phyloP scores from a whole-genome alignment of 2,329 filamentous ascomycete species.

The Xylaria sp. region DNA sequence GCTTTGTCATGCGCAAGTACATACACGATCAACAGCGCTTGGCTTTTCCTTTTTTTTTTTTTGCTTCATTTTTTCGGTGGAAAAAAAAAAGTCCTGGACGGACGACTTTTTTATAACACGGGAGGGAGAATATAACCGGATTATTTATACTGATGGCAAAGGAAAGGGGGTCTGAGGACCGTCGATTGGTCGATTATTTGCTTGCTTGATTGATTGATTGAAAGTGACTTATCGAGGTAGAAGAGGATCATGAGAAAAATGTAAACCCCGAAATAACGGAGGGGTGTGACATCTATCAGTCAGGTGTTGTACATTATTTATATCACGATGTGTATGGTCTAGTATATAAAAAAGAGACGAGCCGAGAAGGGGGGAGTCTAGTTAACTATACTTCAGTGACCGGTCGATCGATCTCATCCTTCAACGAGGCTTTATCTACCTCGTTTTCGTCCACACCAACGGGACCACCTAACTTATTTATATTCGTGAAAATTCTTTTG shows the following conservation, averaged over 20 bases:
- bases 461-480: not conserved
- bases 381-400: conserved; percentile 12
- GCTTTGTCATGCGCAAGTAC: conserved; percentile 13
- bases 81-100: conserved; percentile 6
- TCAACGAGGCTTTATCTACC: not conserved
- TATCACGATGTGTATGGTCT: conserved; percentile 18
- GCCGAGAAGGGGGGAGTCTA: conserved; percentile 6
- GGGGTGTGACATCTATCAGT: conserved; percentile 5
- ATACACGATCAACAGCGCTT: conserved; percentile 24
- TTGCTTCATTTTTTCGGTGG: not conserved
- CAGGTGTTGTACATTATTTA: conserved; percentile 20
- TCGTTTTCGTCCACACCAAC: not conserved
- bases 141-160: not conserved
- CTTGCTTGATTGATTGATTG: not conserved
- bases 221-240: not conserved
- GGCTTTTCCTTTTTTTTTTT: conserved; percentile 12
- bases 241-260: no score
- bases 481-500: no score
- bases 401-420: conserved; percentile 7
- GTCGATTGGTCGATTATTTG: no score
- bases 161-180: not conserved
- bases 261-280: no score
- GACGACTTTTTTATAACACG: conserved; percentile 16
- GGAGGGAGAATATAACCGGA: conserved; percentile 10
- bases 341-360: conserved; percentile 13